Conservation (phyloP, 2,329 filamentous ascomycete species). For the Parafenestella ontariensis region DNA sequence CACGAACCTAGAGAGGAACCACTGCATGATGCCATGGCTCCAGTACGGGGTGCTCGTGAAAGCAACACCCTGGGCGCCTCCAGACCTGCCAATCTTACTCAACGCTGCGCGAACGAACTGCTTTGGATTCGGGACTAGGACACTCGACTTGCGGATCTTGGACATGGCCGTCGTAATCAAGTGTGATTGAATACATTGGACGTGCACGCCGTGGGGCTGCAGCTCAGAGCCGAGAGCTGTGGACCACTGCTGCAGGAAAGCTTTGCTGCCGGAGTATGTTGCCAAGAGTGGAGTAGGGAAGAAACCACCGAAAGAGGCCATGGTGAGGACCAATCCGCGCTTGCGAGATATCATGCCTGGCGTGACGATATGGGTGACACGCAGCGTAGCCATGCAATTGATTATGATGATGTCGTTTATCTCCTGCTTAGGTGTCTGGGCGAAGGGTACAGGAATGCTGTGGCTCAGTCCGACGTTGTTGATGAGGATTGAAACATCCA, state of each 20-base stretch:
- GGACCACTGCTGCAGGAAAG: conserved; percentile 97
- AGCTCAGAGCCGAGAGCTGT: conserved; percentile 84
- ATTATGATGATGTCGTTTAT: conserved; percentile 91
- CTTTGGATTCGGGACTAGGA: conserved; percentile 80
- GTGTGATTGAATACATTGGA: conserved; percentile 91
- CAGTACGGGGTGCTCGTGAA: conserved; percentile 92
- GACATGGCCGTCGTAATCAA: conserved; percentile 96
- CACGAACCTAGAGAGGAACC: conserved; percentile 70
- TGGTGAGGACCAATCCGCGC: conserved; percentile 89
- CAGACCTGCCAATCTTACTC: conserved; percentile 78
- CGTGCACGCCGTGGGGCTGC: conserved; percentile 78
- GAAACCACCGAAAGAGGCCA: conserved; percentile 96
- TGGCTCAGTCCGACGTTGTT: conserved; percentile 98
- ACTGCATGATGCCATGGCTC: conserved; percentile 89
- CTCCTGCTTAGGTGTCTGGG: conserved; percentile 78
- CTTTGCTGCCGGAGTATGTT: conserved; percentile 97
- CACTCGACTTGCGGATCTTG: conserved; percentile 83
- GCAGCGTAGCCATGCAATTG: conserved; percentile 91
- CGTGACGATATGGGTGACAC: conserved; percentile 83
- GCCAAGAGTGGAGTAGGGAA: conserved; percentile 90
- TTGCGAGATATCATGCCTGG: conserved; percentile 85
- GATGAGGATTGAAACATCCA: conserved; percentile 86
- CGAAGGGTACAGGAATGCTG: conserved; percentile 88
- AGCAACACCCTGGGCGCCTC: conserved; percentile 78
- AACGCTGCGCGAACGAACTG: conserved; percentile 81